Conservation (phyloP, 1,284 basidiomycete genomes). For the Lentinula novae-zelandiae region DNA sequence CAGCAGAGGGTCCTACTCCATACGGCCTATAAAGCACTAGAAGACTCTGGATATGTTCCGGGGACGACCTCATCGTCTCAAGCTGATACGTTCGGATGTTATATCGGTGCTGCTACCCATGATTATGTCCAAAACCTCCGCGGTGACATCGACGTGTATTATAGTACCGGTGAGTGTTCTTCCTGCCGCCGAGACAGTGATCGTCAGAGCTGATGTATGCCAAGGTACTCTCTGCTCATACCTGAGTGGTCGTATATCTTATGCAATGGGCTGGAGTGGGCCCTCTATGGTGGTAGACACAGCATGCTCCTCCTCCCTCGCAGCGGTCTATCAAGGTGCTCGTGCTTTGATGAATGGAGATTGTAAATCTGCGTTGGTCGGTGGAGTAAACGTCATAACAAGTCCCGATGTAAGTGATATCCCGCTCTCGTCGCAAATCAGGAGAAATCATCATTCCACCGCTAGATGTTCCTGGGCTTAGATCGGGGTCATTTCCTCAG, state of each 20-base stretch:
- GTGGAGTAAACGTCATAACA: constrained; percentile 69
- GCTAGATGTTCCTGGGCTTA: constrained; percentile 65
- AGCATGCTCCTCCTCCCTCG: constrained; percentile 66
- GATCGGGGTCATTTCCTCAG: constrained; percentile 68
- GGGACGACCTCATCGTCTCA: constrained; percentile 46
- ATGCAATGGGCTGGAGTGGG: constrained; percentile 62
- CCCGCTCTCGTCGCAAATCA: too few species aligned
- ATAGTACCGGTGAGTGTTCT: constrained; percentile 54
- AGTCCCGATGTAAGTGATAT: constrained; percentile 59
- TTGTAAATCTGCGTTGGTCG: constrained; percentile 65
- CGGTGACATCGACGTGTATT: constrained; percentile 63
- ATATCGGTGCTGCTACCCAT: constrained; percentile 62
- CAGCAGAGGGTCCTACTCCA: constrained; percentile 69
- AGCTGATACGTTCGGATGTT: constrained; percentile 57
- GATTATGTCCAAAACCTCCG: constrained; percentile 67
- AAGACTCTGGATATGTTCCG: constrained; percentile 67
- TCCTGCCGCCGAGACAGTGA: background rate
- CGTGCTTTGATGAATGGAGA: constrained; percentile 60
- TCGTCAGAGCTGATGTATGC: background rate
- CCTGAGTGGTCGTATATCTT: constrained; percentile 66
- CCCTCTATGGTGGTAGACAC: constrained; percentile 71
- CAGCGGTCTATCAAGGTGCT: constrained; percentile 65
- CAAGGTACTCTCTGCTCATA: constrained; percentile 66
- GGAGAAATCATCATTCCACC: constrained; percentile 2
- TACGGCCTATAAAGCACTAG: constrained; percentile 62